phyloP scores from a whole-genome alignment of 345 rosid species.

The Populus ilicifolia region DNA sequence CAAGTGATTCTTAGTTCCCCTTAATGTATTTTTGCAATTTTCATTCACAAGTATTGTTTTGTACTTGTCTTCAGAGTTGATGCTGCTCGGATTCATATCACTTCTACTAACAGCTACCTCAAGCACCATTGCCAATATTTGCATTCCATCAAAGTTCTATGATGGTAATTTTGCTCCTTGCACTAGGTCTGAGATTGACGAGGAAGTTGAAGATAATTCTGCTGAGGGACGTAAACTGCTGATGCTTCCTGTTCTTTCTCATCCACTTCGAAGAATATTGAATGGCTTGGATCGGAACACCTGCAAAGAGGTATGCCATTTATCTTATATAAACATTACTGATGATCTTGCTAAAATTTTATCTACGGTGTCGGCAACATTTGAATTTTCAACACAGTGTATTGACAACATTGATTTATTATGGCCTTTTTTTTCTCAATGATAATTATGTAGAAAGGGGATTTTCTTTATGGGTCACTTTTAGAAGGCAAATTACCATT shows the following conservation, averaged over 20 bases:
- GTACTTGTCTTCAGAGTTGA: conserved; percentile 59
- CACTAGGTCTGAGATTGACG: conserved; percentile 53
- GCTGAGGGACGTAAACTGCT: conserved; percentile 50
- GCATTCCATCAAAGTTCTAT: conserved; percentile 85
- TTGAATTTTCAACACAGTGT: neutral
- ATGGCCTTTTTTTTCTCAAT: neutral
- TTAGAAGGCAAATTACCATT: neutral
- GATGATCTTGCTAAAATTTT: neutral
- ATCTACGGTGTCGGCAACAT: neutral
- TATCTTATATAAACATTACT: conserved; percentile 1
- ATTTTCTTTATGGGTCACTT: conserved; percentile 1
- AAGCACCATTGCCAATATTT: conserved; percentile 68
- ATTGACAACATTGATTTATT: neutral
- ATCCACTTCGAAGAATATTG: conserved; percentile 53
- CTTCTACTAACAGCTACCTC: conserved; percentile 88
- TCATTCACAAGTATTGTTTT: conserved; percentile 13
- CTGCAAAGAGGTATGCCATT: conserved; percentile 63
- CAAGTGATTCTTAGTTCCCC: neutral
- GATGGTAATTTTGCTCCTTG: conserved; percentile 72
- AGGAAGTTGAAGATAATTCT: conserved; percentile 42
- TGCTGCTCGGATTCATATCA: conserved; percentile 97
- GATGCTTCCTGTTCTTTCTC: conserved; percentile 27
- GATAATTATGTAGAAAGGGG: neutral
- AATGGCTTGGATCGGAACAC: conserved; percentile 39
- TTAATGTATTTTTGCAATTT: conserved; percentile 5